Evolutionary conservation across 1,284 basidiomycete species (phyloP).

Genomic region (Austroboletus niveus): DNA sequence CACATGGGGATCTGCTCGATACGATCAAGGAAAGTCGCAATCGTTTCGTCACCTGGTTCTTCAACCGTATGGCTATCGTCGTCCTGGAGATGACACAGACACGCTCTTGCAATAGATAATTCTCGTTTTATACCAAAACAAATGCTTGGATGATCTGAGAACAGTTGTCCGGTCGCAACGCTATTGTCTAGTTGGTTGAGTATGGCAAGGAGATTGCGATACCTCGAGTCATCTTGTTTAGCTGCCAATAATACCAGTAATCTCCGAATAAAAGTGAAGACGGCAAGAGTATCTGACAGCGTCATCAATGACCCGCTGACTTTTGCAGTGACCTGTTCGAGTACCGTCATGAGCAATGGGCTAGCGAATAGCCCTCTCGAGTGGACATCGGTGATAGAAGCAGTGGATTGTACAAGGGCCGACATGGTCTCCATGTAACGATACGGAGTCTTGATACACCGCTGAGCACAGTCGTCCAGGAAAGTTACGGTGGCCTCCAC

Average conservation of each 20-base stretch:
- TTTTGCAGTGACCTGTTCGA: constrained; percentile 76
- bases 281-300: constrained; percentile 58
- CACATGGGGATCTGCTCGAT: constrained; percentile 42
- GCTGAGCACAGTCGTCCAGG: constrained; percentile 83
- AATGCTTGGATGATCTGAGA: constrained; percentile 38
- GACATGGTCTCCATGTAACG: constrained; percentile 76
- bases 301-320: constrained; percentile 50
- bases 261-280: constrained; percentile 62
- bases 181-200: constrained; percentile 38
- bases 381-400: constrained; percentile 1
- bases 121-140: constrained; percentile 48
- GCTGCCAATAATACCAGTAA: constrained; percentile 56
- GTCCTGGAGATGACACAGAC: constrained; percentile 31
- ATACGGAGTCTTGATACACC: constrained; percentile 85
- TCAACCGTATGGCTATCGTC: constrained; percentile 1
- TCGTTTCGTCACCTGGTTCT: constrained; percentile 15
- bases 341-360: constrained; percentile 71
- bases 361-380: constrained; percentile 43
- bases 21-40: constrained; percentile 41
- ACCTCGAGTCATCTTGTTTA: constrained; percentile 43
- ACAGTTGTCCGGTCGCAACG: constrained; percentile 24
- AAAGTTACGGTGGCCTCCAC: constrained; percentile 64
- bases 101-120: constrained; percentile 36
- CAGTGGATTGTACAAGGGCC: constrained; percentile 12
- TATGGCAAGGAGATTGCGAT: constrained; percentile 37